Conservation (phyloP, 257 asterid genomes). For the Lycium barbarum region DNA sequence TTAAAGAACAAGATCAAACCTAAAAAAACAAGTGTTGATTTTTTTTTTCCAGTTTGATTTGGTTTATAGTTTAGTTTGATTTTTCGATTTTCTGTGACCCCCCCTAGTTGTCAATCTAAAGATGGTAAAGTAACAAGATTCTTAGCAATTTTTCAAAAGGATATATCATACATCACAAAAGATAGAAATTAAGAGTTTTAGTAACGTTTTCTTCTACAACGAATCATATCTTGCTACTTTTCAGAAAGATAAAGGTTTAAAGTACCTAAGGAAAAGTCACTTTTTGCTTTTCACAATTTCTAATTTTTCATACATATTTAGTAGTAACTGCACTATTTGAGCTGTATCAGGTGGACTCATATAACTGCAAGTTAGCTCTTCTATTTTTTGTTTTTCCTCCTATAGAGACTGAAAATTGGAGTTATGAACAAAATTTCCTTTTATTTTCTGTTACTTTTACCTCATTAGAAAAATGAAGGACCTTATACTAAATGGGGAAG, state of each 20-base stretch:
- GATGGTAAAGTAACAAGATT: neutral
- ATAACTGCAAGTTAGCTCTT: too few relatives aligned
- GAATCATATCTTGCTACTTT: neutral
- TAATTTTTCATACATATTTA: neutral
- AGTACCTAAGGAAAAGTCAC: neutral
- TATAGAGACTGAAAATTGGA: too few relatives aligned
- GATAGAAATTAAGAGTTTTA: neutral
- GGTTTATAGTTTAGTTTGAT: neutral
- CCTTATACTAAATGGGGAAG: too few relatives aligned
- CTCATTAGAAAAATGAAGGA: neutral
- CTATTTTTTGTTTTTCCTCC: too few relatives aligned
- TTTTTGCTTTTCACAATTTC: constrained; percentile 21
- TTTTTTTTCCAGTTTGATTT: too few relatives aligned
- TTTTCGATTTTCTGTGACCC: neutral
- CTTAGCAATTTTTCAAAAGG: neutral
- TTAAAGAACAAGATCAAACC: neutral
- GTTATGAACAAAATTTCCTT: neutral
- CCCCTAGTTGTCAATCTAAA: neutral
- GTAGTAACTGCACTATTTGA: too few relatives aligned
- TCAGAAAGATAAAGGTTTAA: neutral
- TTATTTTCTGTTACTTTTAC: neutral
- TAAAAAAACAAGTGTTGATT: neutral
- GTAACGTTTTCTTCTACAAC: neutral
- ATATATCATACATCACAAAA: neutral
- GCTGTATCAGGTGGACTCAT: too few relatives aligned